Evolutionary conservation across 768 basidiomycete species (phyloP), one percentile per base, ranked within the genome.

Genomic region (Neoboletus magnificus): DNA sequence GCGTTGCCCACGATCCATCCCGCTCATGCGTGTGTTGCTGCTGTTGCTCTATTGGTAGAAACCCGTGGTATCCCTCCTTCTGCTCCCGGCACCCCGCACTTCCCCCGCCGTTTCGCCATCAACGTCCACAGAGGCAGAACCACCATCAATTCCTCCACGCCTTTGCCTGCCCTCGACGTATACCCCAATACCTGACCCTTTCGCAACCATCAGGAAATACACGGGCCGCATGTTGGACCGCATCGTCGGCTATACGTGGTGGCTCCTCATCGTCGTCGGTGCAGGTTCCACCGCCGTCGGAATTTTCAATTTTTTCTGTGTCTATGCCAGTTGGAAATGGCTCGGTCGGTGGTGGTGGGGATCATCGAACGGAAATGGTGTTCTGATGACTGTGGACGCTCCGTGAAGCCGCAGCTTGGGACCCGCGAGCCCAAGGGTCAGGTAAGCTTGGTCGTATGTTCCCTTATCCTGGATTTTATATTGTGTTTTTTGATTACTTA

Each of bases 211-310:
- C 52, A 91, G 91, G 73, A 80, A 81, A 43, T 82, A 83, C 65
- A 68, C 72, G 1, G 94, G 94, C 3, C 81, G 84, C 36, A 61
- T 66, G 0, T 71, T 93, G 41, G 94, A 93, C 67, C 83, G 89
- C 55, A 54, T 85, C 40, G 70, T 96, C 51, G 96, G 96, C 11
- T 77, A 84, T 57, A 70, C 80, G 10, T 98, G 94, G 95, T 90
- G 82, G 78, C 40, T 88, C 11, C 70, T 95, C 58, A 79, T 85
- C 22, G 54, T 90, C 36, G 68, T 93, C 20, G 95, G 95, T 22
- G 87, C 87, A 23, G 93, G 93, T 23, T 86, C 87, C 20, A 76
- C 80, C 2, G 64, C 76, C n/a, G 66, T 91, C 54, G 91, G 91
- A 0, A 58, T 89, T 32, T 83, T 85, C 62, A 92, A 91, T 66